phyloP scores from a whole-genome alignment of 805 yeast genomes.

The Saturnispora serradocipensis region DNA sequence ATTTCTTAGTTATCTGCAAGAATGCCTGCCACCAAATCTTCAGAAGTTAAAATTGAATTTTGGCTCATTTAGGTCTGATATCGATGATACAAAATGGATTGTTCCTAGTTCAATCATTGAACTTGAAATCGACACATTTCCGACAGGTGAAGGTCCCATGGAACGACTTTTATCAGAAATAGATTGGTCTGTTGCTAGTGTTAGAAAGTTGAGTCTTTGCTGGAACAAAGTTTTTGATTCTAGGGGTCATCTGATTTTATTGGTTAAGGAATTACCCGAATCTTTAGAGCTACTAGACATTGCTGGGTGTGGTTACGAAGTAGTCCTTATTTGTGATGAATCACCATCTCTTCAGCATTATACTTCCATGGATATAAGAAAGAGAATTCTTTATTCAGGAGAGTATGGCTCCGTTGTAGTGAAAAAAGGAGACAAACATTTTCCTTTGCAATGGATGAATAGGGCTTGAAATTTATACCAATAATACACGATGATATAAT shows the following conservation, averaged over 20 bases:
- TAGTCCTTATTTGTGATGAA: slow-evolving; percentile 6
- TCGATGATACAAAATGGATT: slow-evolving; percentile 1
- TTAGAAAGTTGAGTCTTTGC: slow-evolving; percentile 5
- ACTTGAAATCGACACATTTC: slow-evolving; percentile 6
- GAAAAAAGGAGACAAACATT: slow-evolving; percentile 1
- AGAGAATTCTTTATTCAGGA: slow-evolving; percentile 4
- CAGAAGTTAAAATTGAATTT: slow-evolving; percentile 7
- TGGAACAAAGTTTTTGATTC: slow-evolving; percentile 8
- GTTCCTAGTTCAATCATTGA: slow-evolving; percentile 5
- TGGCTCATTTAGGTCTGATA: slow-evolving; percentile 1
- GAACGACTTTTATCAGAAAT: not conserved
- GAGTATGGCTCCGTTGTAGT: slow-evolving; percentile 7
- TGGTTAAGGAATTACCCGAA: slow-evolving; percentile 3
- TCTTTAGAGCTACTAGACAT: slow-evolving; percentile 5
- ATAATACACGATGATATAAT: not conserved
- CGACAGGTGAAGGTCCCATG: slow-evolving; percentile 6
- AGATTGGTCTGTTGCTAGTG: slow-evolving; percentile 1
- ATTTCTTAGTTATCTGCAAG: slow-evolving; percentile 1
- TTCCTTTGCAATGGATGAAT: slow-evolving; percentile 3
- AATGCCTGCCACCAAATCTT: slow-evolving; percentile 3
- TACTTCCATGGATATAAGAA: not conserved
- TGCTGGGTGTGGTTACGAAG: slow-evolving; percentile 9
- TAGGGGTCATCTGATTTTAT: slow-evolving; percentile 3
- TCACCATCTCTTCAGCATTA: not conserved
- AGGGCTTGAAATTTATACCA: not conserved